Conservation (phyloP, 2,329 filamentous ascomycete species). For the Dactylellina sp. region DNA sequence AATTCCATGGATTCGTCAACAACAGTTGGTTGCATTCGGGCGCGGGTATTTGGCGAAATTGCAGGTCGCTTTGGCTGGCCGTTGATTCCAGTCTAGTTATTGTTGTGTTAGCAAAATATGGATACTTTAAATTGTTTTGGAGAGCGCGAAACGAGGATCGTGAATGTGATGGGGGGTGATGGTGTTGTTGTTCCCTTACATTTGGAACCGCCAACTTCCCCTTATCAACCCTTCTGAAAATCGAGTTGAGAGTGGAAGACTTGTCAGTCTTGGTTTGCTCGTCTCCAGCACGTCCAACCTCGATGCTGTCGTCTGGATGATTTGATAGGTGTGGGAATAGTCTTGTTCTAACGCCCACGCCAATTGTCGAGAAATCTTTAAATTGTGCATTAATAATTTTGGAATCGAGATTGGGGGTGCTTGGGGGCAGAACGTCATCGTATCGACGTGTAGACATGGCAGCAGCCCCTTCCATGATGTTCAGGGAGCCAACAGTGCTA, state of each 20-base stretch:
- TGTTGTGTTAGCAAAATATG: slow-evolving; percentile 20
- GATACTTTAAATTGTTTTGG: background rate
- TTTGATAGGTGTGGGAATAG: slow-evolving; percentile 50
- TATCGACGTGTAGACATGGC: slow-evolving; percentile 53
- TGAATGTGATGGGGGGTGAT: background rate
- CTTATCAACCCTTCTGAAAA: slow-evolving; percentile 35
- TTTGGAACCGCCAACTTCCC: slow-evolving; percentile 23
- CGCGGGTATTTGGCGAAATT: slow-evolving; percentile 42
- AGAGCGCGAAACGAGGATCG: background rate
- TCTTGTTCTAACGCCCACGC: slow-evolving; percentile 43
- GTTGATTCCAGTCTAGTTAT: slow-evolving; percentile 22
- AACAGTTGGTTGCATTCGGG: slow-evolving; percentile 41
- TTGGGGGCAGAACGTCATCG: slow-evolving; percentile 39
- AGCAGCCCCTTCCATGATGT: slow-evolving; percentile 43
- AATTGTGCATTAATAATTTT: slow-evolving; percentile 53
- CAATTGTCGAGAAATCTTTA: slow-evolving; percentile 49
- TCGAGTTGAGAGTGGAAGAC: slow-evolving; percentile 31
- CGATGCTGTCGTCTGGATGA: slow-evolving; percentile 44
- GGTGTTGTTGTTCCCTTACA: slow-evolving; percentile 14
- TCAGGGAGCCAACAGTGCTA: slow-evolving; percentile 39
- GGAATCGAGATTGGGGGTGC: slow-evolving; percentile 35
- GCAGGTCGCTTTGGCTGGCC: slow-evolving; percentile 24
- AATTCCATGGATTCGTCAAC: slow-evolving; percentile 52
- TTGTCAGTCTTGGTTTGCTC: slow-evolving; percentile 51
- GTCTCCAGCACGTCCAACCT: slow-evolving; percentile 43